These are phyloP conservation scores for Ustilago crameri DNA, from an alignment of 1,284 basidiomycete genomes.

Conservation along the genomic window DNA sequence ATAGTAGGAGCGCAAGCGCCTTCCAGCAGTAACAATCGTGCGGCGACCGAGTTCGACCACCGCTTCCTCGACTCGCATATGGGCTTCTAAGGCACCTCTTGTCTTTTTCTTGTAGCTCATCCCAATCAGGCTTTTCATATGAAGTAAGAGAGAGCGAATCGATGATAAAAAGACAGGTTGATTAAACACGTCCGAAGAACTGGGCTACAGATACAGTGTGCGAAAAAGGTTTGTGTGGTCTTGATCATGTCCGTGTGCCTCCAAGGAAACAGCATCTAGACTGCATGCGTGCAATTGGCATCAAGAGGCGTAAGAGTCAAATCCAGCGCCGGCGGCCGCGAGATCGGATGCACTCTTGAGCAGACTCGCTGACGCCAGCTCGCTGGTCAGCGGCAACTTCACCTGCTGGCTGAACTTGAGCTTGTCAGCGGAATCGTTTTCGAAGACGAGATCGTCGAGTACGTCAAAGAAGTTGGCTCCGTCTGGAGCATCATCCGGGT, in stretches of 20 bases:
- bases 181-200: too few relatives aligned
- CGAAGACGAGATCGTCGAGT: constrained; percentile 41
- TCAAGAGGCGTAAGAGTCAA: constrained; percentile 31
- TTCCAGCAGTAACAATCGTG: too few relatives aligned
- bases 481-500: constrained; percentile 38
- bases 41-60: constrained; percentile 41
- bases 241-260: too few relatives aligned
- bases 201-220: too few relatives aligned
- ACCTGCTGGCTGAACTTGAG: constrained; percentile 13
- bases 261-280: too few relatives aligned
- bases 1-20: too few relatives aligned
- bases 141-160: too few relatives aligned
- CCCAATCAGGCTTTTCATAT: too few relatives aligned
- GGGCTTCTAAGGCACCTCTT: constrained; percentile 25
- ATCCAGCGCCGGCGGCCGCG: constrained; percentile 34
- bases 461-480: constrained; percentile 41
- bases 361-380: constrained; percentile 2
- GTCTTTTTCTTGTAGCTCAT: too few relatives aligned
- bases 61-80: constrained; percentile 48
- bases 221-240: too few relatives aligned
- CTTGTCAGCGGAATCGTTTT: constrained; percentile 25
- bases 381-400: constrained; percentile 3
- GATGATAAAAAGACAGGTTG: too few relatives aligned
- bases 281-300: too few relatives aligned
- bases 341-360: constrained; percentile 16